A percentile compares a stretch with the other conserved stretches of the same genome.
phyloP scores from a whole-genome alignment of 768 basidiomycete genomes.

The Phylloporus sp. region DNA sequence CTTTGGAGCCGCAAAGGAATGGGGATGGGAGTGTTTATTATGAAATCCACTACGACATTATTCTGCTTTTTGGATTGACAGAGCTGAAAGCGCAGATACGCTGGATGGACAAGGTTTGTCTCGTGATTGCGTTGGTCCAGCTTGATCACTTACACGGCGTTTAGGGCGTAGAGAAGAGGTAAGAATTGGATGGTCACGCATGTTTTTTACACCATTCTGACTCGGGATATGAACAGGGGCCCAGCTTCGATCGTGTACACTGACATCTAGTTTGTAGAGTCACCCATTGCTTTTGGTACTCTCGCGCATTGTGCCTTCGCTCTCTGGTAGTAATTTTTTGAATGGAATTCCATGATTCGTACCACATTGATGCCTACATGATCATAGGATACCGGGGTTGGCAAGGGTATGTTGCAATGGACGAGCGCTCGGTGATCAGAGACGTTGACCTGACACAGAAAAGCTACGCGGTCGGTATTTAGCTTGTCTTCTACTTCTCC shows the following conservation, averaged over 20 bases:
- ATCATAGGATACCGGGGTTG: too few relatives aligned
- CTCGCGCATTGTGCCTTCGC: too few relatives aligned
- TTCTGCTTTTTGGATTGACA: conserved; percentile 40
- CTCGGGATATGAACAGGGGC: not conserved
- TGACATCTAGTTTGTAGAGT: too few relatives aligned
- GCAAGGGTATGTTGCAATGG: too few relatives aligned
- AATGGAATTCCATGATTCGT: too few relatives aligned
- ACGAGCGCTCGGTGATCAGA: too few relatives aligned
- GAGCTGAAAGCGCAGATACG: conserved; percentile 44
- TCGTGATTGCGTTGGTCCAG: not conserved
- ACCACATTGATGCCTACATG: too few relatives aligned
- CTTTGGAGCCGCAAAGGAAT: not conserved
- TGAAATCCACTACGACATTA: conserved; percentile 27
- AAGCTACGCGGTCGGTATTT: too few relatives aligned
- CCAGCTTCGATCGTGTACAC: conserved; percentile 5
- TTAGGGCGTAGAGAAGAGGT: conserved; percentile 8
- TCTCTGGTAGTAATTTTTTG: too few relatives aligned
- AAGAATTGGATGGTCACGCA: conserved; percentile 10
- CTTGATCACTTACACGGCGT: not conserved
- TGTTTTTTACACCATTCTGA: not conserved
- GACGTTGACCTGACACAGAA: too few relatives aligned
- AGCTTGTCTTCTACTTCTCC: too few relatives aligned
- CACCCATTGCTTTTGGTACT: too few relatives aligned
- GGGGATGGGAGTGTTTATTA: conserved; percentile 9
- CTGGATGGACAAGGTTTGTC: conserved; percentile 35